phyloP scores from a whole-genome alignment of 2,329 filamentous ascomycete genomes.

The Colletotrichum sp. region DNA sequence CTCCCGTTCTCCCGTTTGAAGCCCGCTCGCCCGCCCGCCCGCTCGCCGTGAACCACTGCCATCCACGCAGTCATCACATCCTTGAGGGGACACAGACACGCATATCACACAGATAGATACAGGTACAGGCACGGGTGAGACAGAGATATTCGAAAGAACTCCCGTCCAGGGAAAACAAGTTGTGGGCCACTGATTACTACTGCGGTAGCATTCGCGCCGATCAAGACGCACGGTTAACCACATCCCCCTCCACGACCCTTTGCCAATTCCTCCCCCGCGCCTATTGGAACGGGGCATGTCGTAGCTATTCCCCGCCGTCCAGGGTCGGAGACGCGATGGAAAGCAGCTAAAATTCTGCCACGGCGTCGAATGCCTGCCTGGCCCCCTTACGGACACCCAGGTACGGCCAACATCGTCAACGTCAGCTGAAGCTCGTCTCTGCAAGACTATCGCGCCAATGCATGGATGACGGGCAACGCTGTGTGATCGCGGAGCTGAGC shows the following conservation, averaged over 20 bases:
- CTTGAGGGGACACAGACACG: neutral
- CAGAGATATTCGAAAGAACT: neutral
- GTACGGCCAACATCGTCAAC: neutral
- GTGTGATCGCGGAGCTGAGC: neutral
- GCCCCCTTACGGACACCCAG: neutral
- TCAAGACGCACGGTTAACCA: constrained; percentile 6
- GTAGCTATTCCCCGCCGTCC: constrained; percentile 1
- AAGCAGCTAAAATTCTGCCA: neutral
- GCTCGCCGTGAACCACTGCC: neutral
- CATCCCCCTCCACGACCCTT: neutral
- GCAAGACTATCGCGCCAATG: neutral
- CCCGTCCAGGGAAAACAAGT: neutral
- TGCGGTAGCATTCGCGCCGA: neutral
- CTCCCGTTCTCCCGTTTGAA: neutral
- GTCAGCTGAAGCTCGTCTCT: neutral
- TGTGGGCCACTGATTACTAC: neutral
- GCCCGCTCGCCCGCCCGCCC: neutral
- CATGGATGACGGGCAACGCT: neutral
- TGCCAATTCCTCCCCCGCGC: neutral
- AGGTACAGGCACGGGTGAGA: neutral
- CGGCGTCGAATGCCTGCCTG: neutral
- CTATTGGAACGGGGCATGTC: constrained; percentile 3
- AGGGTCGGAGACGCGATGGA: neutral
- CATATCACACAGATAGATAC: neutral
- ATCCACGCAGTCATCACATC: neutral